phyloP scores from a whole-genome alignment of 148 eudicot genomes.

The Chenopodium suecicum region DNA sequence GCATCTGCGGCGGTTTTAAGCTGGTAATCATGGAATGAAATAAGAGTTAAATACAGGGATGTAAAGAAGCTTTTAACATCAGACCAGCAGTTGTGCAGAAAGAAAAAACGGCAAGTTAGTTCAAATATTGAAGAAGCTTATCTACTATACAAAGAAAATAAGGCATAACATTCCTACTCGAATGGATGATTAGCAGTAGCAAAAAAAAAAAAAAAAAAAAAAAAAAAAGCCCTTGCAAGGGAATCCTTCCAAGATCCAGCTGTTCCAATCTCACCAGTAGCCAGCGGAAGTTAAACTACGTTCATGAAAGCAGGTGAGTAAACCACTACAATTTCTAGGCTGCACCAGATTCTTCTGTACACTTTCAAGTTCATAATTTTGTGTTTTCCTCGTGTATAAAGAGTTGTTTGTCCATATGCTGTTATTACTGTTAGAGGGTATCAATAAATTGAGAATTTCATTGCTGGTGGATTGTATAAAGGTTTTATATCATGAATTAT shows the following conservation, averaged over 20 bases:
- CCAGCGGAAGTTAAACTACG: not conserved
- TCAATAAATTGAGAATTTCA: not conserved
- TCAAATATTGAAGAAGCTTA: not conserved
- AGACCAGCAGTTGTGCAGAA: not conserved
- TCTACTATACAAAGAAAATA: not conserved
- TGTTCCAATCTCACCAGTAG: not conserved
- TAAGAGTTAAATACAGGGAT: not conserved
- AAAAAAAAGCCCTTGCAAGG: not conserved
- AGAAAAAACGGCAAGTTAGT: not conserved
- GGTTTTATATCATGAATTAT: no score
- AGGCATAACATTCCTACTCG: not conserved
- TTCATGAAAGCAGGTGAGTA: not conserved
- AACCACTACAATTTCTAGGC: not conserved
- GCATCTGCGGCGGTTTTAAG: conserved; percentile 91
- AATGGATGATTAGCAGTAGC: not conserved
- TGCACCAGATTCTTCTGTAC: not conserved
- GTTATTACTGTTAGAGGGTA: not conserved
- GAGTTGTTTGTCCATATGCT: not conserved
- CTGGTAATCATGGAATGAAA: conserved; percentile 38
- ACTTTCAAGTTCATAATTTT: not conserved
- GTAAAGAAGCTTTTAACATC: not conserved
- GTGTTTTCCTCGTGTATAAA: not conserved
- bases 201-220: no score
- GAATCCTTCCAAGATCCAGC: not conserved
- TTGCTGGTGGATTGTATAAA: not conserved